Evolutionary conservation across 805 yeast species (phyloP), one percentile per base, ranked within the genome.

Genomic region (Myxozyma udenii): DNA sequence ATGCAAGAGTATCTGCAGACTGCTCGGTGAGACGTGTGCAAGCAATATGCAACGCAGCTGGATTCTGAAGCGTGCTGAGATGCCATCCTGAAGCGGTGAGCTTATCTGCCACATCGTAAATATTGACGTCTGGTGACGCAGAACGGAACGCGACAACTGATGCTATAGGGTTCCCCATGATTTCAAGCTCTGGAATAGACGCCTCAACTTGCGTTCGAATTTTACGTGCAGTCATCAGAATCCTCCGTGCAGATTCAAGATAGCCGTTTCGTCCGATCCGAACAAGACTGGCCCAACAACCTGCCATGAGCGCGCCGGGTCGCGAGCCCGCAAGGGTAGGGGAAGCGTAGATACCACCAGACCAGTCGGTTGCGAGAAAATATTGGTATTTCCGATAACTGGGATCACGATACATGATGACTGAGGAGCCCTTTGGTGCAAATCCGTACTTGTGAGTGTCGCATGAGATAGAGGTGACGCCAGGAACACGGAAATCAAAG

Each of bases 361-460:
- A 74, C 98, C 98, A 91, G 55, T 83, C 87, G 1, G 87, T 74
- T 46, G 81, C 76, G 26, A 90, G 77, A 67, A 83, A 93, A 68
- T 93, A 91, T 71, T 93, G 98, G 63, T 84, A 77, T 59, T 78
- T 77, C 51, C 98, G 76, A 50, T 88, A 75, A 51, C 78, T 76
- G 0, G 77, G 62, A 55, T 76, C 70, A 42, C 97, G 78, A 69
- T 93, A 93, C 95, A 93, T 84, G 62, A 93, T 85, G 22, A 91
- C 78, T 0, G 96, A 87, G 0, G 95, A 84, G 7, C 98, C 98
- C 69, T 91, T 91, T 36, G 98, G 98, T 6, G 98, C 97, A 75
- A 91, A 93, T 1, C 98, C 98, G 65, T 91, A 91, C 69, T 91
- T 91, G 74, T 91, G 98, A n/a, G 98, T 91, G 67, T 91, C 98